A percentile compares a stretch with the other conserved stretches of the same genome.
Conservation (phyloP, 1,139 yeast species). For the Suhomyces bribrorum region DNA sequence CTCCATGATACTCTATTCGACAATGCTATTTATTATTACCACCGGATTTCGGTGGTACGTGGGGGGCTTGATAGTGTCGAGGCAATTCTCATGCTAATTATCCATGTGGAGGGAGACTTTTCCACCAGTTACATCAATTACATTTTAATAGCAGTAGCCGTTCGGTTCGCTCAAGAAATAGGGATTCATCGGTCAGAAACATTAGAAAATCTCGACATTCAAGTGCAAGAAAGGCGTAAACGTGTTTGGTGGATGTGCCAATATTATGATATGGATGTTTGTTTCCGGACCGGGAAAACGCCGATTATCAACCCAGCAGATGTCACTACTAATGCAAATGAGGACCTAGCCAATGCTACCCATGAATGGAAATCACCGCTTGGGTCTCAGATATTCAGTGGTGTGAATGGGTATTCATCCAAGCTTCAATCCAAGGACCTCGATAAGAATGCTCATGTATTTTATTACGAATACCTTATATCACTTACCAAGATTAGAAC, state of each 20-base stretch:
- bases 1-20: slow-evolving; percentile 31
- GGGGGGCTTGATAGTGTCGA: slow-evolving; percentile 55
- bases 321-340: slow-evolving; percentile 20
- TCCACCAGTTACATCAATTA: slow-evolving; percentile 46
- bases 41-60: slow-evolving; percentile 46
- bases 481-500: slow-evolving; percentile 30
- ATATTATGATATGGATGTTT: slow-evolving; percentile 52
- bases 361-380: not conserved
- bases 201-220: slow-evolving; percentile 34
- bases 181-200: slow-evolving; percentile 66
- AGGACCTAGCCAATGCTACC: slow-evolving; percentile 5
- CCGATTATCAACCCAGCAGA: slow-evolving; percentile 57
- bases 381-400: not conserved
- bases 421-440: not conserved
- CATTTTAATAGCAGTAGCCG: slow-evolving; percentile 50
- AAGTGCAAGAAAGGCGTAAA: slow-evolving; percentile 42
- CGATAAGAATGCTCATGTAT: not conserved
- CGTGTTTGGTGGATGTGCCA: slow-evolving; percentile 60
- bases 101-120: slow-evolving; percentile 47
- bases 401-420: not conserved
- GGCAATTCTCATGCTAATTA: slow-evolving; percentile 47
- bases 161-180: slow-evolving; percentile 61
- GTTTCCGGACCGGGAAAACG: slow-evolving; percentile 61
- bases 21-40: slow-evolving; percentile 51
- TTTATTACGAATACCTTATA: slow-evolving; percentile 18